Base-by-base conservation (phyloP, 2,329 filamentous ascomycete genomes). In the Coleophoma cylindrospora region DNA sequence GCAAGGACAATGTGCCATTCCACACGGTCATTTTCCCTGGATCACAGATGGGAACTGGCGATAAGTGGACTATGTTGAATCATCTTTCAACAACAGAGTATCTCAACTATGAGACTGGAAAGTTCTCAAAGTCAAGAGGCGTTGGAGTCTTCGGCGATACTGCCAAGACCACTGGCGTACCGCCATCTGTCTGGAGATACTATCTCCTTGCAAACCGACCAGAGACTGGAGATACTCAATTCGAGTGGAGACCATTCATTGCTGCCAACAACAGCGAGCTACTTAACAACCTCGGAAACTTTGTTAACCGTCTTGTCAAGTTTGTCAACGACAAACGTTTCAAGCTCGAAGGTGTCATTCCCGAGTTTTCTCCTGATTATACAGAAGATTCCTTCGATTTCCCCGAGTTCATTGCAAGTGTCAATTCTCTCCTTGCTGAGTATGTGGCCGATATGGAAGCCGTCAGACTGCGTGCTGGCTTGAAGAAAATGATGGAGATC, bases 71-170 rank as follows among this genome's bases (percentile, higher is more conserved):
- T 45, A 89, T 86, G 80, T 80, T 95, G 34, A 84, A 95, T 70
- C 88, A 91, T 63, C 79, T 96, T 46, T 94, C 88, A 9, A 91
- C 91, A 1, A 94, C 91, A 1, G 91, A 96, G 66, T 91, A 94
- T 62, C 76, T 94, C 57, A 91, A 92, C 72, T 94, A 94, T 63
- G 89, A 94, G 67, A 82, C 83, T 53, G 89, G 89, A 57, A 96
- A 96, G 67, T 96, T 96, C 73, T 91, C 86, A 66, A 96, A 96
- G 71, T 94, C 89, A 46, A 81, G 90, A 61, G 88, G 87, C 33
- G 81, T 96, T 36, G 91, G 91, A 61, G 91, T 96, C 1, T 96
- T 96, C 63, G 91, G 91, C 46, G 91, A 89, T 70, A 90, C 88
- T 62, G 91, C 89, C 43, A 87, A 87, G 69, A 85, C 95, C 49